A percentile compares a stretch with the other conserved stretches of the same genome.
These are phyloP conservation scores for Beta lomatogona DNA, from an alignment of 179 eudicot genomes.

Conservation along the genomic window DNA sequence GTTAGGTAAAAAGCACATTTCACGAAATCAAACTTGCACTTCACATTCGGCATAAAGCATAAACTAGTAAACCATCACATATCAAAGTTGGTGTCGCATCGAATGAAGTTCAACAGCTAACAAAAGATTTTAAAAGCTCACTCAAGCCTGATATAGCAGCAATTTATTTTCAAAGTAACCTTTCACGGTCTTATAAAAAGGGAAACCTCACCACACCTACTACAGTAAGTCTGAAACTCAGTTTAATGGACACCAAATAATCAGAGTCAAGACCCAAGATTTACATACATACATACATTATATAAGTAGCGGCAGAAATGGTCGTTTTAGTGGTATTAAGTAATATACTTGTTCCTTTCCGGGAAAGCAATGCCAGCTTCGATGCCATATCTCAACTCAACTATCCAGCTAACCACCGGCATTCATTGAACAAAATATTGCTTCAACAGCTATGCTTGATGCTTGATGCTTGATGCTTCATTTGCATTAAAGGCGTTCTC, in stretches of 20 bases:
- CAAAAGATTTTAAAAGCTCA: background rate
- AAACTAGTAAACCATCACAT: conserved; percentile 22
- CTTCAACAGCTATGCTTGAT: background rate
- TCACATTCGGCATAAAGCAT: background rate
- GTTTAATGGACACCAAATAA: background rate
- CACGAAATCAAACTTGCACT: background rate
- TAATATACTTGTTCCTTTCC: background rate
- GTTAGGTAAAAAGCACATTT: conserved; percentile 14
- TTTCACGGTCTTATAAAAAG: background rate
- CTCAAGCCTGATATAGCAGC: background rate
- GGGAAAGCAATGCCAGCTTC: background rate
- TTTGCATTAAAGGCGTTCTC: background rate
- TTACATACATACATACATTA: background rate
- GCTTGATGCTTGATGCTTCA: background rate
- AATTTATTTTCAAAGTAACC: background rate
- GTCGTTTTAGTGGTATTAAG: too few species aligned
- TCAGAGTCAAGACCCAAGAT: background rate
- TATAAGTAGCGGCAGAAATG: background rate
- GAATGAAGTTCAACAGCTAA: conserved; percentile 4
- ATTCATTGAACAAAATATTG: background rate
- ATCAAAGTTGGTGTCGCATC: conserved; percentile 24
- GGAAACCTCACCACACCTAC: background rate
- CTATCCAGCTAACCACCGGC: background rate
- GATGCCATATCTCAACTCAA: background rate
- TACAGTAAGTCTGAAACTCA: background rate